A percentile compares a stretch with the other conserved stretches of the same genome.
phyloP scores from a whole-genome alignment of 768 basidiomycete genomes.

The Rhizopogon vulgaris region DNA sequence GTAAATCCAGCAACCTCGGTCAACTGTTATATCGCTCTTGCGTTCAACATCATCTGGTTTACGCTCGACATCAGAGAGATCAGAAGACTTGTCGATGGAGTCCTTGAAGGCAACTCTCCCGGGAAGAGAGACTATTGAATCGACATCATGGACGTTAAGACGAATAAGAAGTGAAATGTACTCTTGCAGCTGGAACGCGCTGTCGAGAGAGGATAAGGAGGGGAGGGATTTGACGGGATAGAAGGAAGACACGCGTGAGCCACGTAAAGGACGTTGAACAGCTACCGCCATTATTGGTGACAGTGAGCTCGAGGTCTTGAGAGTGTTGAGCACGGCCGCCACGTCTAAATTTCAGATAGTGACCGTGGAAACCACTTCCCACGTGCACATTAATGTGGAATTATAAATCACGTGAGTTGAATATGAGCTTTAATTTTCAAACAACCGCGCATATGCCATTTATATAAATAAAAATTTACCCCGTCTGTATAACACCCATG shows the following conservation, averaged over 20 bases:
- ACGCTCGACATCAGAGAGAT: conserved; percentile 27
- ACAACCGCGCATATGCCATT: too few species aligned
- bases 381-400: too few species aligned
- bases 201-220: conserved; percentile 69
- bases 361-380: neutral
- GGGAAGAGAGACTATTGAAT: conserved; percentile 73
- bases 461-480: too few species aligned
- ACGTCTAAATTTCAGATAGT: neutral
- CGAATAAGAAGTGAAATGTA: conserved; percentile 87
- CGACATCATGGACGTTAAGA: conserved; percentile 83
- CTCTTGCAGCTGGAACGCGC: conserved; percentile 92
- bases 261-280: conserved; percentile 65
- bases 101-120: conserved; percentile 33
- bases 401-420: neutral
- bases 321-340: neutral
- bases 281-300: conserved; percentile 26
- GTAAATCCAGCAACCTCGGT: conserved; percentile 83
- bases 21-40: conserved; percentile 54
- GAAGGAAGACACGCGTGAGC: conserved; percentile 73
- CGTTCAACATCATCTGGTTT: conserved; percentile 22
- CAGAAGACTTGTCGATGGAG: conserved; percentile 13
- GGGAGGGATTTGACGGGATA: conserved; percentile 72
- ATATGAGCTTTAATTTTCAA: too few species aligned
- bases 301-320: conserved; percentile 6
- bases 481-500: too few species aligned